Evolutionary conservation across 805 yeast genomes (phyloP).

Genomic region (Komagataella phaffii): DNA sequence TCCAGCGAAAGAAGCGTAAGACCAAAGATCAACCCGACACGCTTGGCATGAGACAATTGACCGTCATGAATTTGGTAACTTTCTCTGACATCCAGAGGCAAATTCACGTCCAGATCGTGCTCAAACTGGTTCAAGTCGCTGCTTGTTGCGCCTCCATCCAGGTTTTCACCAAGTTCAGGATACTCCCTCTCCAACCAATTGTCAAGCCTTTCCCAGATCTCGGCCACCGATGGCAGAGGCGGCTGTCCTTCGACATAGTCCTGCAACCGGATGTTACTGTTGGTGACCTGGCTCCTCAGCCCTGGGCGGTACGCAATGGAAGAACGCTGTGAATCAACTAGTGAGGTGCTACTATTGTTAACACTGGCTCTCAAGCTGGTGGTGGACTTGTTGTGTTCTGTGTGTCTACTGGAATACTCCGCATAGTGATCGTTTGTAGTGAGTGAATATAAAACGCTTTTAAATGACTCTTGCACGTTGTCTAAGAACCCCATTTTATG

Average conservation of each 20-base stretch:
- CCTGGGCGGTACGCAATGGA: conserved; percentile 28
- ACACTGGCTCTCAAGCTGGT: conserved; percentile 15
- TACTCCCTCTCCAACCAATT: conserved; percentile 68
- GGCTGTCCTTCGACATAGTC: conserved; percentile 29
- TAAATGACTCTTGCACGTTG: conserved; percentile 7
- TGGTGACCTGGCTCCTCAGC: conserved; percentile 20
- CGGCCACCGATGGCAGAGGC: conserved; percentile 49
- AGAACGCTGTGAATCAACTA: conserved; percentile 20
- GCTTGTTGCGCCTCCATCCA: conserved; percentile 67
- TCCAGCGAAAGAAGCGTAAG: conserved; percentile 70
- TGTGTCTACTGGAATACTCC: conserved; percentile 14
- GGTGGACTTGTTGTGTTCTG: conserved; percentile 4
- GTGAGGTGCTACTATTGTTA: conserved; percentile 25
- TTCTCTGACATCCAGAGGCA: conserved; percentile 77
- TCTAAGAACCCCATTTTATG: neutral
- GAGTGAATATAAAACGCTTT: conserved; percentile 26
- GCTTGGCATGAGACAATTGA: conserved; percentile 66
- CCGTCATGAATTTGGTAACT: conserved; percentile 82
- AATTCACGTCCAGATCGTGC: conserved; percentile 55
- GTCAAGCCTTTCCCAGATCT: conserved; percentile 85
- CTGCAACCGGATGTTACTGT: conserved; percentile 40
- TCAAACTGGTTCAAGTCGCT: conserved; percentile 77
- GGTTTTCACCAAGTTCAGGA: conserved; percentile 69
- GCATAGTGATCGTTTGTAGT: conserved; percentile 52
- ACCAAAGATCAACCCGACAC: conserved; percentile 72